Conservation (phyloP, 2,329 filamentous ascomycete species). For the Pseudopyricularia javanii region DNA sequence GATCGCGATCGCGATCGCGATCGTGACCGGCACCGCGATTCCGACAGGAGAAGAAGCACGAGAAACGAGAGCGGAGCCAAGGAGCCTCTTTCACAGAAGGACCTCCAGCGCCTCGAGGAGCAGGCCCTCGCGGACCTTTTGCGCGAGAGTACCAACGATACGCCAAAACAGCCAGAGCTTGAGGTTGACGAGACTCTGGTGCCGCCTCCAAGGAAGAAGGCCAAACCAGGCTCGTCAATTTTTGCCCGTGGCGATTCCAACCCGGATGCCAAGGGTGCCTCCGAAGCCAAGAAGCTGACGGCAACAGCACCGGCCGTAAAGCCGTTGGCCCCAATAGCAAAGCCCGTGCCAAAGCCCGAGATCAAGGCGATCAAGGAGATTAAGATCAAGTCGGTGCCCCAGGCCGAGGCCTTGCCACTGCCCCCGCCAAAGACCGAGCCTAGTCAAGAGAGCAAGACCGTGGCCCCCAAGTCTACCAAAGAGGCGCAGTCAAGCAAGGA, state of each 20-base stretch:
- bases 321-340: background rate
- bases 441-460: slow-evolving; percentile 8
- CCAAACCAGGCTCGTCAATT: slow-evolving; percentile 43
- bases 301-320: background rate
- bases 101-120: slow-evolving; percentile 43
- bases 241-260: slow-evolving; percentile 9
- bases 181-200: slow-evolving; percentile 44
- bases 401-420: slow-evolving; percentile 2
- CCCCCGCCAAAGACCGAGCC: background rate
- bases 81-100: slow-evolving; percentile 44
- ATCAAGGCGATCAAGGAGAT: slow-evolving; percentile 2
- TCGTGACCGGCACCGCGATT: slow-evolving; percentile 16
- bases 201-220: slow-evolving; percentile 37
- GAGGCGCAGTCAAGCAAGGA: slow-evolving; percentile 8
- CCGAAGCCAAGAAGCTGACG: slow-evolving; percentile 5
- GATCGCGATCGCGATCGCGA: slow-evolving; percentile 20
- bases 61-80: slow-evolving; percentile 25
- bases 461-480: slow-evolving; percentile 10
- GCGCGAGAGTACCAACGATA: slow-evolving; percentile 41
- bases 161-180: slow-evolving; percentile 36
- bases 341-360: background rate
- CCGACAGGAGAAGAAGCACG: slow-evolving; percentile 14
- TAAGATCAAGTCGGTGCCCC: slow-evolving; percentile 14
- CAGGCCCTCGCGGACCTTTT: slow-evolving; percentile 46
- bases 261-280: slow-evolving; percentile 10